phyloP scores from a whole-genome alignment of 2,329 filamentous ascomycete species.

The Lecanicillium sp. region DNA sequence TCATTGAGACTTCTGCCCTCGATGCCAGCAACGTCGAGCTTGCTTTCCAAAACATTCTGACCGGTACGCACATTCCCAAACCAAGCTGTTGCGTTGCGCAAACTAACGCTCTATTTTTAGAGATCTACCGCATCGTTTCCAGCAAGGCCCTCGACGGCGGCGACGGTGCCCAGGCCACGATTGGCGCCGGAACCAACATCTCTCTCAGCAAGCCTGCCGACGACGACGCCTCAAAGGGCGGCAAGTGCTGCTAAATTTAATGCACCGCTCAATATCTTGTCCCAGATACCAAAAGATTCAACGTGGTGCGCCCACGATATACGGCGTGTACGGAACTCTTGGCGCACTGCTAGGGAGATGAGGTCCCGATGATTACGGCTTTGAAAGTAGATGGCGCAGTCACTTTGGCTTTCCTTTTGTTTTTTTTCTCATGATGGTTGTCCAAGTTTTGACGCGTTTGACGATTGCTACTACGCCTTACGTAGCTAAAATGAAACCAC shows the following conservation, averaged over 20 bases:
- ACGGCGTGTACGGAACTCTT: neutral
- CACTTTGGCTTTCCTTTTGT: conserved; percentile 35
- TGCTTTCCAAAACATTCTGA: conserved; percentile 98
- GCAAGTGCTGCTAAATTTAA: conserved; percentile 67
- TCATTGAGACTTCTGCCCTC: conserved; percentile 98
- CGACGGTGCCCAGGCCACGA: conserved; percentile 72
- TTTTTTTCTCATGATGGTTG: conserved; percentile 32
- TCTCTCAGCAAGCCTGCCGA: conserved; percentile 82
- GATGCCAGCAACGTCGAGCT: conserved; percentile 99
- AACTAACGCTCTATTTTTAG: conserved; percentile 41
- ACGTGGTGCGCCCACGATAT: neutral
- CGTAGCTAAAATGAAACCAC: conserved; percentile 28
- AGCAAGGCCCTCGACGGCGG: conserved; percentile 93
- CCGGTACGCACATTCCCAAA: conserved; percentile 55
- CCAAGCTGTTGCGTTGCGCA: neutral
- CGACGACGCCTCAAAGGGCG: conserved; percentile 65
- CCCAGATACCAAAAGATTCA: conserved; percentile 7
- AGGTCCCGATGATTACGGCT: conserved; percentile 30
- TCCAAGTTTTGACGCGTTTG: conserved; percentile 30
- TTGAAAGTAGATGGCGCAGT: conserved; percentile 36
- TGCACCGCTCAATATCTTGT: conserved; percentile 7
- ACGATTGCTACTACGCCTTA: conserved; percentile 34
- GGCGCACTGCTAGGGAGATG: conserved; percentile 20
- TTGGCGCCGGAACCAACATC: conserved; percentile 75
- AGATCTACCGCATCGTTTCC: conserved; percentile 99